Percentiles rank a stretch among this genome's conserved stretches.
Evolutionary conservation across 306 rosid genomes (phyloP).

Genomic region (Trifolium dubium): DNA sequence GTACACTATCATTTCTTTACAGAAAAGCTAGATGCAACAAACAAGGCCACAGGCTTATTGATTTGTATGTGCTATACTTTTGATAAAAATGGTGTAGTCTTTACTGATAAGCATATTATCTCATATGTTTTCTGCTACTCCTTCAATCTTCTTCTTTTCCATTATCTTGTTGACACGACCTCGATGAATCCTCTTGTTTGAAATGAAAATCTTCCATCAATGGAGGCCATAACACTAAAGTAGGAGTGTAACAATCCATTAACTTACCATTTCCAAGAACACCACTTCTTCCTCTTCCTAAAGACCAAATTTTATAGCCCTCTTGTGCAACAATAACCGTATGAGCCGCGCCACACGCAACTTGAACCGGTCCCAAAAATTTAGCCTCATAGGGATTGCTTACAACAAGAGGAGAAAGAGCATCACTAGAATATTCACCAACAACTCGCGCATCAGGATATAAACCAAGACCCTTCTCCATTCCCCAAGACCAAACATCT

Average conservation of each 20-base stretch:
- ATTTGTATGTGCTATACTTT: slow-evolving; percentile 2
- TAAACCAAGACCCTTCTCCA: slow-evolving; percentile 94
- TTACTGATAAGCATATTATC: no score
- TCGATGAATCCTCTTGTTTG: slow-evolving; percentile 53
- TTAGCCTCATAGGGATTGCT: slow-evolving; percentile 46
- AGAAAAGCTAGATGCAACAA: slow-evolving; percentile 10
- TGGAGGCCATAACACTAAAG: slow-evolving; percentile 71
- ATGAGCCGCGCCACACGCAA: slow-evolving; percentile 93
- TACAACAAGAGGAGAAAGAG: slow-evolving; percentile 62
- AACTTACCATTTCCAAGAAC: slow-evolving; percentile 83
- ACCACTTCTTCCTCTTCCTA: slow-evolving; percentile 92
- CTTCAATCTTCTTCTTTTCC: slow-evolving; percentile 42
- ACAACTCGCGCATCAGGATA: slow-evolving; percentile 73
- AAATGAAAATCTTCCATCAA: slow-evolving; percentile 52
- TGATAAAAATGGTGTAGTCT: neutral
- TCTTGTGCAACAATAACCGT: slow-evolving; percentile 67
- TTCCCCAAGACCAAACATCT: slow-evolving; percentile 97
- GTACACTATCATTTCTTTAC: neutral
- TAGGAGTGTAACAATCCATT: slow-evolving; percentile 62
- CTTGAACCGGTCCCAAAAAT: slow-evolving; percentile 67
- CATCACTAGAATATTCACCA: slow-evolving; percentile 69
- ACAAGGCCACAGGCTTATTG: neutral
- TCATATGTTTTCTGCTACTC: slow-evolving; percentile 42
- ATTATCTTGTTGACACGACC: slow-evolving; percentile 35
- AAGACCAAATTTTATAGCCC: slow-evolving; percentile 82